These are phyloP conservation scores for Aspergillus carbonarius DNA, from an alignment of 2,329 filamentous ascomycete genomes.

Conservation along the genomic window DNA sequence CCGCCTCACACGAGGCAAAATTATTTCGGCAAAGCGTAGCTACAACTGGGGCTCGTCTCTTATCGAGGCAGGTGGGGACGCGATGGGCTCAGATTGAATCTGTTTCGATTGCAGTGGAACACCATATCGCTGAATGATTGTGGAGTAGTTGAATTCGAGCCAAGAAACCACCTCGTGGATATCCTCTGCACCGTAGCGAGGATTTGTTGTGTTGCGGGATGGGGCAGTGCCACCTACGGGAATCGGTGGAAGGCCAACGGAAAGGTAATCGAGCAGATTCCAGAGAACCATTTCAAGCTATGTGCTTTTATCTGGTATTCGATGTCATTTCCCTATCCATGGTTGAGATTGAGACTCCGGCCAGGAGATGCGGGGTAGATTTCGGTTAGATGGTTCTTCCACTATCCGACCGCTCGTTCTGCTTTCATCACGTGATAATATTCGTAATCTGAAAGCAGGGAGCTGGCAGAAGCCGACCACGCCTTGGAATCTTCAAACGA, in stretches of 20 bases:
- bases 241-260: conserved; percentile 13
- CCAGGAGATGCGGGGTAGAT: no score
- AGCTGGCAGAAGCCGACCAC: no score
- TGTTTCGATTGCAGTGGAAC: conserved; percentile 7
- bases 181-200: conserved; percentile 9
- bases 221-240: conserved; percentile 4
- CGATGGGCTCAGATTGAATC: conserved; percentile 14
- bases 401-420: no score
- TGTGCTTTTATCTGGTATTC: no score
- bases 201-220: conserved; percentile 9
- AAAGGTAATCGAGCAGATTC: no score
- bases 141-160: conserved; percentile 16
- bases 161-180: conserved; percentile 13
- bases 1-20: conserved; percentile 10
- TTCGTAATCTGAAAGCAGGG: no score
- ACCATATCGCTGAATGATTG: conserved; percentile 14
- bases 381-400: no score
- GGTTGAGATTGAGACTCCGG: no score
- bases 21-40: conserved; percentile 7
- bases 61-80: conserved; percentile 10
- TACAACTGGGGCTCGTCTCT: conserved; percentile 14
- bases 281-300: no score
- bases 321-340: no score
- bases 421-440: no score
- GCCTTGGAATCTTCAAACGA: no score